Evolutionary conservation across 345 rosid species (phyloP).

Genomic region (Corymbia maculata): DNA sequence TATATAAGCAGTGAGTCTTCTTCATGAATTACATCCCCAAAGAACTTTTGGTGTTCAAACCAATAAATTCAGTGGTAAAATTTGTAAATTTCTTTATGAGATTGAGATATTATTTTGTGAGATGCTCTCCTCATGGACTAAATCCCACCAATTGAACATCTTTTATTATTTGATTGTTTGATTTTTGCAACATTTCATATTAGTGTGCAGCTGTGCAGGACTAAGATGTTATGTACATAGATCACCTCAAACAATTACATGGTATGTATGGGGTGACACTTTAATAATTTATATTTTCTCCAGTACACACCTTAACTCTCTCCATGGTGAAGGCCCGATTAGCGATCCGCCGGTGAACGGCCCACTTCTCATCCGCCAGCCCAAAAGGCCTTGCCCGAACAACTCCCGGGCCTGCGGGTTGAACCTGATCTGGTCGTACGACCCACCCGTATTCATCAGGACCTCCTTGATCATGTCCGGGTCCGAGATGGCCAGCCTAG

Average conservation of each 20-base stretch:
- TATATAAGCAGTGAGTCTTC: background rate
- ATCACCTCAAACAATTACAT: background rate
- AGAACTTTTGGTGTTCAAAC: background rate
- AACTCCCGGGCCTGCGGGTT: slow-evolving; percentile 53
- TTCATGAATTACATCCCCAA: background rate
- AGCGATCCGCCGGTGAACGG: slow-evolving; percentile 48
- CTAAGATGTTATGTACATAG: background rate
- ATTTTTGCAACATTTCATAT: background rate
- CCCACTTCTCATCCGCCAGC: slow-evolving; percentile 59
- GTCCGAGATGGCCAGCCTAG: slow-evolving; percentile 55
- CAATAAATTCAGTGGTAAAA: background rate
- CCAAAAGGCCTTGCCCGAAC: slow-evolving; percentile 63
- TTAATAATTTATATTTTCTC: background rate
- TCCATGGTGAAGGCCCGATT: slow-evolving; percentile 58
- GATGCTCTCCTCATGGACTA: background rate
- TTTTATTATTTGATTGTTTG: too few species aligned
- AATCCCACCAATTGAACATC: background rate
- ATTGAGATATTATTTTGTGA: too few species aligned
- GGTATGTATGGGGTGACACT: background rate
- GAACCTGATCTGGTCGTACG: slow-evolving; percentile 19
- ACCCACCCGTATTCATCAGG: slow-evolving; percentile 23
- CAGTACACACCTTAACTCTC: slow-evolving; percentile 43
- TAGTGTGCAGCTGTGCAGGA: background rate
- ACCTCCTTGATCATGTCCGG: slow-evolving; percentile 51
- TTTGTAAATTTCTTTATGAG: background rate